A percentile compares a stretch with the other conserved stretches of the same genome.
phyloP scores from a whole-genome alignment of 1,284 basidiomycete species.

The Marasmius oreades region DNA sequence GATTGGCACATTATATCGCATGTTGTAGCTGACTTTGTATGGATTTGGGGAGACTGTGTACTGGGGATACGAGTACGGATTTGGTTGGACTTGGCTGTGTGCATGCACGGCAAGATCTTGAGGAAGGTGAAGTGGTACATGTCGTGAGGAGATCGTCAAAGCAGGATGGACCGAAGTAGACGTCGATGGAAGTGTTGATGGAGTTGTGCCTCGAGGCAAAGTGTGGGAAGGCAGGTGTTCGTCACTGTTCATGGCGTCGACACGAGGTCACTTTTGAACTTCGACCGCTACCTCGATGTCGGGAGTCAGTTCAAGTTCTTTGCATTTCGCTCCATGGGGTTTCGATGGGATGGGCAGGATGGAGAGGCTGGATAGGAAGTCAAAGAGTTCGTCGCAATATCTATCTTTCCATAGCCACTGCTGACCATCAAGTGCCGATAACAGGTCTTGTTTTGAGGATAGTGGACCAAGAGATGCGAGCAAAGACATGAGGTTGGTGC shows the following conservation, averaged over 20 bases:
- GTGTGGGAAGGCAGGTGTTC: background rate
- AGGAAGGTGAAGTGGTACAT: background rate
- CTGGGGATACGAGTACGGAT: background rate
- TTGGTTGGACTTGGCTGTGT: background rate
- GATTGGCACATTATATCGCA: background rate
- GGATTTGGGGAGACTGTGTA: background rate
- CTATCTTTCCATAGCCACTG: conserved; percentile 6
- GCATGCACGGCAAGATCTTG: background rate
- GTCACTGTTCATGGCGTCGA: background rate
- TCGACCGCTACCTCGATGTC: background rate
- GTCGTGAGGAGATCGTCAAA: background rate
- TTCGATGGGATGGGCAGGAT: conserved; percentile 1
- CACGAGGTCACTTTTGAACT: background rate
- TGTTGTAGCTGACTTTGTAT: background rate
- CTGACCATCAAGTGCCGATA: conserved; percentile 3
- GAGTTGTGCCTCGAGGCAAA: background rate
- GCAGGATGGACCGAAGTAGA: background rate
- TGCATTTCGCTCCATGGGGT: background rate
- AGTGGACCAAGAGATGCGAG: conserved; percentile 12
- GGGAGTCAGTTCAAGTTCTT: background rate
- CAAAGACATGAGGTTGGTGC: conserved; percentile 4
- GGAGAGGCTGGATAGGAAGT: background rate
- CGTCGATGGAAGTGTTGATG: background rate
- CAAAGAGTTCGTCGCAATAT: conserved; percentile 9
- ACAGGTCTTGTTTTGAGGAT: background rate